Evolutionary conservation across 306 rosid species (phyloP).

Genomic region (Rosa rugosa): DNA sequence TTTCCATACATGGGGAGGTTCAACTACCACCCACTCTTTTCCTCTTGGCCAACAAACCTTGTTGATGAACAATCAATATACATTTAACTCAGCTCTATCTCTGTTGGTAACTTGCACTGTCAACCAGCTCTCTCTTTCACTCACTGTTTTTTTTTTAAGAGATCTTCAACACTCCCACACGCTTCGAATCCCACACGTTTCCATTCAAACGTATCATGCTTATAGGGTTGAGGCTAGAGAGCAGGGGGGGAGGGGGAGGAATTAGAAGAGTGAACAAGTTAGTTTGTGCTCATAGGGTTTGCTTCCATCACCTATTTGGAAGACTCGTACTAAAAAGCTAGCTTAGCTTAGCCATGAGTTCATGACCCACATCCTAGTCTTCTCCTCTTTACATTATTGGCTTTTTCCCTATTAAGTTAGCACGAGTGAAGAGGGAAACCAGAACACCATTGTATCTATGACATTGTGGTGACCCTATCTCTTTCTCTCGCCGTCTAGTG

Average conservation of each 20-base stretch:
- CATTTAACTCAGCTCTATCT: constrained; percentile 29
- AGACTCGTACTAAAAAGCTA: neutral
- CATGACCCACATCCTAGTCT: neutral
- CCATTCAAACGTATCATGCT: constrained; percentile 5
- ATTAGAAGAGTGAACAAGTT: neutral
- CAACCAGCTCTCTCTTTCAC: constrained; percentile 9
- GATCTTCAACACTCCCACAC: constrained; percentile 9
- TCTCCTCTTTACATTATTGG: neutral
- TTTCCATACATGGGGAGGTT: constrained; percentile 45
- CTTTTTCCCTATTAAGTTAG: neutral
- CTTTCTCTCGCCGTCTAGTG: neutral
- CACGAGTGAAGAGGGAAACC: neutral
- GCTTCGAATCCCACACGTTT: constrained; percentile 17
- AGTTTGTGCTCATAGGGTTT: neutral
- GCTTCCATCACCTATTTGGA: neutral
- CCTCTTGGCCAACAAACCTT: constrained; percentile 69
- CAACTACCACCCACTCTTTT: constrained; percentile 87
- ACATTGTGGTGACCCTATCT: neutral
- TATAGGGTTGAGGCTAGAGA: neutral
- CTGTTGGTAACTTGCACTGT: constrained; percentile 29
- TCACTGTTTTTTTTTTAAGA: neutral
- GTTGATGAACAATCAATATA: constrained; percentile 70
- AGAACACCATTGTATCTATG: neutral
- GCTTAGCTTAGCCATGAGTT: neutral
- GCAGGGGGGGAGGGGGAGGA: neutral